Evolutionary conservation across 1,139 yeast genomes (phyloP).

Genomic region (Lipomyces yarrowii): DNA sequence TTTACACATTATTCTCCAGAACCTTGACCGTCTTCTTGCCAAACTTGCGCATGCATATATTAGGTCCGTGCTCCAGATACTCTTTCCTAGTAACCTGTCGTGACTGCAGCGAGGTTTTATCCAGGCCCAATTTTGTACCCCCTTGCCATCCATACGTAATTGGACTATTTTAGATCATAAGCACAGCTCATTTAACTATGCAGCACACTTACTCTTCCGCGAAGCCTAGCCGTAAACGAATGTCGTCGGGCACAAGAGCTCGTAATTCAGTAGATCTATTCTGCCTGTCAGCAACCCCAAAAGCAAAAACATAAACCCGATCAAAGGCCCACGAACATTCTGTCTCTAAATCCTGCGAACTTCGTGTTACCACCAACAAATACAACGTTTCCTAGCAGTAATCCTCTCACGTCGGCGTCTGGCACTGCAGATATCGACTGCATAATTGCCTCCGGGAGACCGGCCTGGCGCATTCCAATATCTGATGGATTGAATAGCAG

Average conservation of each 20-base stretch:
- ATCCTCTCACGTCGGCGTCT: conserved; percentile 58
- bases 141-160: conserved; percentile 58
- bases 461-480: conserved; percentile 74
- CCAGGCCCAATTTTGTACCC: conserved; percentile 52
- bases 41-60: conserved; percentile 20
- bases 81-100: conserved; percentile 24
- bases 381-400: conserved; percentile 76
- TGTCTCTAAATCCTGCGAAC: conserved; percentile 63
- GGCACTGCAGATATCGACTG: conserved; percentile 75
- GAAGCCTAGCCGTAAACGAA: conserved; percentile 51
- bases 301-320: not conserved
- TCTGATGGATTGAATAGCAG: conserved; percentile 84
- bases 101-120: conserved; percentile 11
- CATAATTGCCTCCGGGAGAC: conserved; percentile 69
- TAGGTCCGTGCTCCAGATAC: conserved; percentile 22
- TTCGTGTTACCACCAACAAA: conserved; percentile 83
- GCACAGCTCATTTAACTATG: not conserved
- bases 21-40: conserved; percentile 7
- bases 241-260: conserved; percentile 41
- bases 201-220: conserved; percentile 43
- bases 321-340: conserved; percentile 50
- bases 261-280: conserved; percentile 39
- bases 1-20: not conserved
- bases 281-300: not conserved
- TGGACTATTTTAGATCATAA: conserved; percentile 36